These are phyloP conservation scores for Aphanocladium album DNA, from an alignment of 2,329 filamentous ascomycete species.

Conservation along the genomic window DNA sequence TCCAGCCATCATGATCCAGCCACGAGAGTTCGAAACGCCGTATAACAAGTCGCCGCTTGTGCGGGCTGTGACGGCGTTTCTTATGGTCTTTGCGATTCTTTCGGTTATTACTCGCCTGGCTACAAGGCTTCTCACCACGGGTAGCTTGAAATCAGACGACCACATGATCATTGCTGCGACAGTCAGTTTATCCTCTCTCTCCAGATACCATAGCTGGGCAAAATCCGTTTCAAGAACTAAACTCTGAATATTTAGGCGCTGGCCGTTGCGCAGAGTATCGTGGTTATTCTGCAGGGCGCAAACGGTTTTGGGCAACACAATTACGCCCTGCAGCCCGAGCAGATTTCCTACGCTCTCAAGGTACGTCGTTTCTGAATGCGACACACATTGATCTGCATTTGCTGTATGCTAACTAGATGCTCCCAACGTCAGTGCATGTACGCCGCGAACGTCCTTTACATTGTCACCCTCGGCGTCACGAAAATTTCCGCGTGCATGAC, in stretches of 20 bases:
- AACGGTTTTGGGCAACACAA: constrained; percentile 17
- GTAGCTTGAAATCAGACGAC: constrained; percentile 18
- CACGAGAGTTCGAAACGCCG: constrained; percentile 19
- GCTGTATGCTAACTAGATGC: neutral
- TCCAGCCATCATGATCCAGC: constrained; percentile 5
- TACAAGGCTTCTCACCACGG: constrained; percentile 15
- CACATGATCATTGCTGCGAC: constrained; percentile 15
- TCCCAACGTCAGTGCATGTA: neutral
- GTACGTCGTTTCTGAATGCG: neutral
- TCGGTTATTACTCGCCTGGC: constrained; percentile 17
- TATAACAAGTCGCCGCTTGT: constrained; percentile 21
- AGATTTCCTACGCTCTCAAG: constrained; percentile 15
- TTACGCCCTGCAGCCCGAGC: neutral
- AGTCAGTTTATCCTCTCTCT: constrained; percentile 8
- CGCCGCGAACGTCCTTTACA: constrained; percentile 3
- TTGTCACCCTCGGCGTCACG: neutral
- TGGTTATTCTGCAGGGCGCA: constrained; percentile 17
- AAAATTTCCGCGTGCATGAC: constrained; percentile 6
- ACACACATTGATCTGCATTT: neutral
- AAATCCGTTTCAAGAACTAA: neutral
- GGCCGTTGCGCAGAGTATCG: constrained; percentile 17
- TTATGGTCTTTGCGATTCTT: constrained; percentile 21
- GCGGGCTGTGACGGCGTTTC: constrained; percentile 18
- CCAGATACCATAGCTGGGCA: neutral
- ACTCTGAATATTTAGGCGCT: constrained; percentile 10